Evolutionary conservation across 805 yeast genomes (phyloP), one percentile per base, ranked within the genome.

Genomic region (Scheffersomyces amazonensis): DNA sequence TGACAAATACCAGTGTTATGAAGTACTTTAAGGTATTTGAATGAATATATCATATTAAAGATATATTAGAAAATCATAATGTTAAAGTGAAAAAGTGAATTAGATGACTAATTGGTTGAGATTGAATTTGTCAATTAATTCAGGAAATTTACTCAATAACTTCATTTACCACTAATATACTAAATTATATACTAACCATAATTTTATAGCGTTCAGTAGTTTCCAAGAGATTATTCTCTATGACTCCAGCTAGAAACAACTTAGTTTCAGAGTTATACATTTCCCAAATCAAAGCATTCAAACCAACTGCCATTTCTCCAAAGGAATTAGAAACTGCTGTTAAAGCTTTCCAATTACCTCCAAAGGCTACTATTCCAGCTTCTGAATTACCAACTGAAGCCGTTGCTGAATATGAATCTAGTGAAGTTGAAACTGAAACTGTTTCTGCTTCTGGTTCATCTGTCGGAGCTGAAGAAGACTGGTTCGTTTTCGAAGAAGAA

Each of bases 221-320:
- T 46, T 51, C 67, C 41, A 62, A 59, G 54, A 68, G 73, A 65
- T 53, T 58, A 42, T 61, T 69, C 52, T 64, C 74, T 36, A 54
- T 62, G 44, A 64, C 72, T 39, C 64, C 73, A 46, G 57, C 62
- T 55, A 65, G 69, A 61, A 52, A 50, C 51, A 77, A 90, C 76
- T 72, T 85, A 60, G 66, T 90, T 59, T 77, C 87, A 64, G 96
- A 90, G 51, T 77, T 90, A 53, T 90, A 90, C 74, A 69, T 91
- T 59, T 80, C 77, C 64, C 96, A 90, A 68, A 73, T 93, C 68
- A 87, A 83, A 73, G 79, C 80, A 46, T 90, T 87, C 81, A 88
- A 89, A 75, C 90, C 96, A 60, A 77, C 83, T 42, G 80, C 88
- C 44, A 60, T 83, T 39, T 68, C 84, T 42, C 79, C 85, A 42